Evolutionary conservation across 2,329 filamentous ascomycete species (phyloP), one percentile per base, ranked within the genome.

Genomic region (Neopestalotiopsis sp.): DNA sequence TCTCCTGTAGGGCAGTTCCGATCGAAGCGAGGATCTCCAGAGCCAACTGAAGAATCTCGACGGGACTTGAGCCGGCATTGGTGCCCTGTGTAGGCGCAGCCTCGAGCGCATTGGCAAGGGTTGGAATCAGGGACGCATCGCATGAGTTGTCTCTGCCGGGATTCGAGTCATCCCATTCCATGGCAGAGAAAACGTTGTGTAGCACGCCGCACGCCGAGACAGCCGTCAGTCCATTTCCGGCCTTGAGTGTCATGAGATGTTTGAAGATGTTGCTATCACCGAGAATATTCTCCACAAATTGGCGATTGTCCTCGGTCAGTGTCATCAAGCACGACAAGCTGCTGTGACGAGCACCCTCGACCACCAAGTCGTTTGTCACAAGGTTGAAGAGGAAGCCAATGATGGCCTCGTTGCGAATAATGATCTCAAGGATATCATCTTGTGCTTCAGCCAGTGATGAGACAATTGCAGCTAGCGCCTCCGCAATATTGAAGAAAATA

Each of bases 21-120:
- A 92, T 91, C 6, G 89, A 89, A 4, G 89, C 90, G 0, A 91
- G 81, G 17, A 90, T 87, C 77, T 92, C 89, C 0, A 92, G 79
- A 3, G 88, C 88, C 17, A 89, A 77, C 74, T 87, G 83, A 65
- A 87, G 77, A 52, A 85, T 82, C 71, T 88, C 85, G 7, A 79
- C 71, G 1, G 83, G 79, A 70, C 79, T 81, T 9, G 81, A 80
- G 74, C 80, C 83, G 67, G 78, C 70, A 40, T 78, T 81, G 45
- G 83, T 75, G 70, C 67, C 72, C 28, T 72, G 73, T 17, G 78
- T 70, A n/a, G 72, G 74, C 3, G 79, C 76, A 67, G 76, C 76
- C 65, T 81, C 80, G n/a, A 86, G 73, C 0, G 78, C 78, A 4
- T 74, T 75, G 7, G 81, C 76, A 34, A 90, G 77, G 7, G 78